Evolutionary conservation across 1,284 basidiomycete genomes (phyloP).

Genomic region (Fomitopsis betulina): DNA sequence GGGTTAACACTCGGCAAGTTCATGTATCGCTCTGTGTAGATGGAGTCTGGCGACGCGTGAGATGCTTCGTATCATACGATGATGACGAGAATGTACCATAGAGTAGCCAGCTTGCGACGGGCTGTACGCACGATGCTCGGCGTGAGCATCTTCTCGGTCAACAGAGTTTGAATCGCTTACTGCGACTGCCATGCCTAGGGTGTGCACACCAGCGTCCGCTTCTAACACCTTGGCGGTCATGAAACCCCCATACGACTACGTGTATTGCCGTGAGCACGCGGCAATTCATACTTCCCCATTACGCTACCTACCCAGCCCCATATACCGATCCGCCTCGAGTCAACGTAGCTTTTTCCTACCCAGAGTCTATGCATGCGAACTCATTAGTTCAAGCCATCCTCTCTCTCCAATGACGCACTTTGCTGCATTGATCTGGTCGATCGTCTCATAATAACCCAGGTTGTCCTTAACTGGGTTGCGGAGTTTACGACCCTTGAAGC

Average conservation of each 20-base stretch:
- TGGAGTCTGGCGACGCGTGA: slow-evolving; percentile 51
- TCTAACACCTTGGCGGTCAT: slow-evolving; percentile 92
- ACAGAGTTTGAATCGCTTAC: slow-evolving; percentile 32
- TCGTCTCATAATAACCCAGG: slow-evolving; percentile 82
- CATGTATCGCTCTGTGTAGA: slow-evolving; percentile 98
- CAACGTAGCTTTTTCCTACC: slow-evolving; percentile 76
- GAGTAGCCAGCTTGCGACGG: slow-evolving; percentile 82
- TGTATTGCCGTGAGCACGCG: slow-evolving; percentile 3
- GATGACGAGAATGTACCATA: slow-evolving; percentile 53
- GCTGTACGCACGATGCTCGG: slow-evolving; percentile 33
- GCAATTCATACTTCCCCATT: neutral
- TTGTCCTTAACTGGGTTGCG: slow-evolving; percentile 83
- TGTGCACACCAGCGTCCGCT: slow-evolving; percentile 80
- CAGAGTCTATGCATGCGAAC: slow-evolving; percentile 48
- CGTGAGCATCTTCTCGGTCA: neutral
- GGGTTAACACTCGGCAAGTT: slow-evolving; percentile 74
- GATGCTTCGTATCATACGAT: neutral
- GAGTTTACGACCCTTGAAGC: slow-evolving; percentile 79
- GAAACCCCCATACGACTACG: slow-evolving; percentile 92
- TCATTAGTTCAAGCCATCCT: neutral
- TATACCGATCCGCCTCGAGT: slow-evolving; percentile 81
- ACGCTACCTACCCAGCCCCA: slow-evolving; percentile 84
- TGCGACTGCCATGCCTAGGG: slow-evolving; percentile 85
- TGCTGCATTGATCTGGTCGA: slow-evolving; percentile 86
- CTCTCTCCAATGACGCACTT: slow-evolving; percentile 41